Conservation (phyloP, 352 stramenopile species). For the Thraustochytrium striatum region DNA sequence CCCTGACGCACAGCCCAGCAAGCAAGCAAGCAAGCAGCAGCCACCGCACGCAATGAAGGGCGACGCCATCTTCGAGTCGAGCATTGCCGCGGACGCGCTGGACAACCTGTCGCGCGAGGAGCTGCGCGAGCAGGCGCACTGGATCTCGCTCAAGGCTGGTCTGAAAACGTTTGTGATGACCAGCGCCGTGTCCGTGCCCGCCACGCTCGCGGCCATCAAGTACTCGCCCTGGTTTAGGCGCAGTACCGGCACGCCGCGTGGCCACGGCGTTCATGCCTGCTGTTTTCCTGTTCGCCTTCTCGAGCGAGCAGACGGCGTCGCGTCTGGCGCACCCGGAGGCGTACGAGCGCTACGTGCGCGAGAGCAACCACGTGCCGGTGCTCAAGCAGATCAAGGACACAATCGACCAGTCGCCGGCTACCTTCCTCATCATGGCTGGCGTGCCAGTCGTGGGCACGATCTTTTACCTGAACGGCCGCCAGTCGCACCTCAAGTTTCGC, state of each 20-base stretch:
- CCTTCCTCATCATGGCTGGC: slow-evolving; percentile 3
- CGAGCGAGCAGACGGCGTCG: slow-evolving; percentile 34
- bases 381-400: not conserved
- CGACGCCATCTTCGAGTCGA: slow-evolving; percentile 27
- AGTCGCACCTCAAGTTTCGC: slow-evolving; percentile 32
- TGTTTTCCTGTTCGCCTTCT: slow-evolving; percentile 41
- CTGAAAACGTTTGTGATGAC: slow-evolving; percentile 35
- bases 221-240: slow-evolving; percentile 37
- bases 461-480: slow-evolving; percentile 20
- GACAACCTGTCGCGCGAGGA: slow-evolving; percentile 67
- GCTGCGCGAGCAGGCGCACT: slow-evolving; percentile 71
- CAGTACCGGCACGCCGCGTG: slow-evolving; percentile 25
- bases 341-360: slow-evolving; percentile 30
- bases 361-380: not conserved
- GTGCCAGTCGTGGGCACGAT: slow-evolving; percentile 25
- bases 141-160: slow-evolving; percentile 43
- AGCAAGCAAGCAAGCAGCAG: too few relatives aligned
- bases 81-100: slow-evolving; percentile 27
- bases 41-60: slow-evolving; percentile 14
- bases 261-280: slow-evolving; percentile 46
- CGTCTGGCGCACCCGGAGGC: slow-evolving; percentile 42
- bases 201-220: slow-evolving; percentile 14
- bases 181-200: slow-evolving; percentile 11
- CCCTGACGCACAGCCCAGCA: too few relatives aligned
- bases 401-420: slow-evolving; percentile 25